Evolutionary conservation across 2,329 filamentous ascomycete genomes (phyloP).

Genomic region (Curvularia lunata): DNA sequence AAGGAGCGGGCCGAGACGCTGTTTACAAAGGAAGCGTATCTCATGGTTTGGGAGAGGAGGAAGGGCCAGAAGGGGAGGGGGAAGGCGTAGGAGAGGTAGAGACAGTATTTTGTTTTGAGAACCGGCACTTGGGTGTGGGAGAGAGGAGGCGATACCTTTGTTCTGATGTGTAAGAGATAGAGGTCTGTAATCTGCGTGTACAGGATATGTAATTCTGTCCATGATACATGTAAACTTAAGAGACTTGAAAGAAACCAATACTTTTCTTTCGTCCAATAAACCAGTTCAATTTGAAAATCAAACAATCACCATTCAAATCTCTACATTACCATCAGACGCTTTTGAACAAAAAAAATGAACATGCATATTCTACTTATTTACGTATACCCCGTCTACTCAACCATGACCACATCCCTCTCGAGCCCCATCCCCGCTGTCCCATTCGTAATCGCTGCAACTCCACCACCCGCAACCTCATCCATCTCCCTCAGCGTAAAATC

Average conservation of each 20-base stretch:
- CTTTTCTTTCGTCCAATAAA: not conserved
- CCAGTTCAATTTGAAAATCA: not conserved
- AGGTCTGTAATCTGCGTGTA: too few species aligned
- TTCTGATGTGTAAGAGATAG: not conserved
- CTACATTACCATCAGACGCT: not conserved
- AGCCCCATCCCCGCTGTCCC: slow-evolving; percentile 30
- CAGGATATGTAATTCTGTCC: too few species aligned
- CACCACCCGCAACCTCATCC: slow-evolving; percentile 66
- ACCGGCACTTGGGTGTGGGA: not conserved
- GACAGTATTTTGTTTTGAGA: too few species aligned
- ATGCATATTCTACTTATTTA: not conserved
- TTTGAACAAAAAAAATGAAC: not conserved
- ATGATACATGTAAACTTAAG: not conserved
- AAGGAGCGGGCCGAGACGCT: slow-evolving; percentile 86
- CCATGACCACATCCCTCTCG: slow-evolving; percentile 42
- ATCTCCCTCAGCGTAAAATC: slow-evolving; percentile 94
- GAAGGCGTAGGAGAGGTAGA: not conserved
- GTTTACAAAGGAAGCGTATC: slow-evolving; percentile 90
- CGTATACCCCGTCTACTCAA: slow-evolving; percentile 24
- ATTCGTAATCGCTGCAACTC: slow-evolving; percentile 23
- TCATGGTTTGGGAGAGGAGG: slow-evolving; percentile 95
- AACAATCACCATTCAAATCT: not conserved
- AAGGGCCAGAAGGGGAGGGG: slow-evolving; percentile 46
- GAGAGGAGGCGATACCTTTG: not conserved
- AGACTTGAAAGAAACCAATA: not conserved